Evolutionary conservation across 108 stramenopile genomes (phyloP).

Genomic region (Nannochloropsis oceanica): DNA sequence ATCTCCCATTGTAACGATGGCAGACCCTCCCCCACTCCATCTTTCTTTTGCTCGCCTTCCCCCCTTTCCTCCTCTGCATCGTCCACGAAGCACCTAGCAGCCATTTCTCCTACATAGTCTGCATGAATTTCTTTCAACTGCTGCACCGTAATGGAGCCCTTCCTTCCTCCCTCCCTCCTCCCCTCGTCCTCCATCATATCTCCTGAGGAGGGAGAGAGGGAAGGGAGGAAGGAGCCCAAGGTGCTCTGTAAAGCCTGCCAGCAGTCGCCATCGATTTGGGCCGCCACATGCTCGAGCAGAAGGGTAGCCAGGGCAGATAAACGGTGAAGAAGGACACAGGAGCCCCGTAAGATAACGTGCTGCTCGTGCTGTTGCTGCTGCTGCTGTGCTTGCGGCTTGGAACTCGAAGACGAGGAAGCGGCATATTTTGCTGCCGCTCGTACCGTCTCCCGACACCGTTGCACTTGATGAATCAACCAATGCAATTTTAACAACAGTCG

Average conservation of each 20-base stretch:
- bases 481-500: background rate
- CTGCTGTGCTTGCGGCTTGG: too few species aligned
- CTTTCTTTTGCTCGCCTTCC: background rate
- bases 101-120: background rate
- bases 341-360: background rate
- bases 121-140: background rate
- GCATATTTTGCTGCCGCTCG: background rate
- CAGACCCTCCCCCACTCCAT: background rate
- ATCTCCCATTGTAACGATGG: background rate
- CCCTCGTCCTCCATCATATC: background rate
- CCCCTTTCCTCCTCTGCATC: background rate
- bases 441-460: background rate
- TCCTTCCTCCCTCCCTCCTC: background rate
- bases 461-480: background rate
- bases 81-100: background rate
- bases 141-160: background rate
- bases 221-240: background rate
- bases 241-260: background rate
- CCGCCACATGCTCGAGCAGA: background rate
- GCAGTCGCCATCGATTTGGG: background rate
- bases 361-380: too few species aligned
- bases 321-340: background rate
- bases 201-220: background rate
- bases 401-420: too few species aligned
- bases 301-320: background rate